phyloP scores from a whole-genome alignment of 352 stramenopile genomes.

The Phytophthora cryptogea region DNA sequence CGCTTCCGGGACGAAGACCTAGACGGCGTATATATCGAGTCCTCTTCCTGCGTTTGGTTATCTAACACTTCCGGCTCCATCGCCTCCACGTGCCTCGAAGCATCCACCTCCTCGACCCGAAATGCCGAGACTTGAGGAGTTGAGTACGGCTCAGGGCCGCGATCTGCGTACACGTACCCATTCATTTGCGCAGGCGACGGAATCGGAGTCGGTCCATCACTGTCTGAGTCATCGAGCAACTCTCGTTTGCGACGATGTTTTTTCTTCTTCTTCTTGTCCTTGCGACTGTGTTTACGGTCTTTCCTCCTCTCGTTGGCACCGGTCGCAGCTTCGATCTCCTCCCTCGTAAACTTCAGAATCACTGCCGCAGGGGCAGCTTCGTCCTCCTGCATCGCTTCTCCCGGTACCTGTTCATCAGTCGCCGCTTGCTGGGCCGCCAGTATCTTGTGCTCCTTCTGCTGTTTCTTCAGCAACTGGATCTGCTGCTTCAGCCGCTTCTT shows the following conservation, averaged over 20 bases:
- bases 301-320: conserved; percentile 48
- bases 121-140: conserved; percentile 22
- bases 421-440: conserved; percentile 9
- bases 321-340: conserved; percentile 43
- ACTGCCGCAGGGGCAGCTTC: conserved; percentile 7
- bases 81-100: conserved; percentile 3
- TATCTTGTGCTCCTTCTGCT: conserved; percentile 56
- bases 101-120: conserved; percentile 6
- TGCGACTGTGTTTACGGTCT: conserved; percentile 60
- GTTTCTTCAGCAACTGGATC: conserved; percentile 60
- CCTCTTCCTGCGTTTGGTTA: conserved; percentile 9
- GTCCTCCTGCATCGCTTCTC: conserved; percentile 12
- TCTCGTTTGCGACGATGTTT: conserved; percentile 48
- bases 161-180: conserved; percentile 51
- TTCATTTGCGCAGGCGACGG: conserved; percentile 52
- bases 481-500: conserved; percentile 58
- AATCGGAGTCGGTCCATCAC: conserved; percentile 47
- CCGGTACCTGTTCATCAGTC: neutral
- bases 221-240: conserved; percentile 54
- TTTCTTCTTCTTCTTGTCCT: conserved; percentile 61
- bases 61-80: conserved; percentile 20
- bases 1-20: conserved; percentile 36
- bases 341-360: conserved; percentile 41
- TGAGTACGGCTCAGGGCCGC: conserved; percentile 19
- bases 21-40: conserved; percentile 6